Percentiles rank a stretch among this genome's conserved stretches.
Conservation (phyloP, 805 yeast species). For the Suhomyces sp. region DNA sequence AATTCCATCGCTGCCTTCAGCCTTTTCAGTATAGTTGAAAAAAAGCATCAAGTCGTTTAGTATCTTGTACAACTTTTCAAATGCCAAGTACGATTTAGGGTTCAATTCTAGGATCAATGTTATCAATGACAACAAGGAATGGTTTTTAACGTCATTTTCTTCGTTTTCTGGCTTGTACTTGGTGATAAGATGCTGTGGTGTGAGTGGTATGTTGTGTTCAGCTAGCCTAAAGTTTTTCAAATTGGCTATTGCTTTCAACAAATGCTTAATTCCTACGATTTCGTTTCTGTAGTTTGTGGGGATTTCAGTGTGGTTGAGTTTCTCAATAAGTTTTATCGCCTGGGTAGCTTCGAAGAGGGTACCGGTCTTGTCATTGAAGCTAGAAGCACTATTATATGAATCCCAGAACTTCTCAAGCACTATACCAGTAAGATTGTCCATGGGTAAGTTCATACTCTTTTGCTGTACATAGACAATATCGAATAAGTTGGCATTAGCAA, state of each 20-base stretch:
- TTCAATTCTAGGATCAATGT: constrained; percentile 52
- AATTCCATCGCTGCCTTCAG: not conserved
- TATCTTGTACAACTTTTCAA: constrained; percentile 40
- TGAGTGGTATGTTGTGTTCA: constrained; percentile 3
- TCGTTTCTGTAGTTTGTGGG: constrained; percentile 2
- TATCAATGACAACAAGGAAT: constrained; percentile 34
- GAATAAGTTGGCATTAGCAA: constrained; percentile 26
- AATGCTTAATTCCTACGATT: constrained; percentile 27
- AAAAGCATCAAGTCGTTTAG: constrained; percentile 41
- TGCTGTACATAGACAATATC: constrained; percentile 17
- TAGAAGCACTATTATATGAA: constrained; percentile 25
- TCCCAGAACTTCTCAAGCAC: constrained; percentile 33
- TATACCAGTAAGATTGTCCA: constrained; percentile 13
- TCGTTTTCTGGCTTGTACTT: constrained; percentile 1
- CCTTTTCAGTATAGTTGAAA: constrained; percentile 20
- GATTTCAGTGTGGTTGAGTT: constrained; percentile 1
- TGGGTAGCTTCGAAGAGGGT: constrained; percentile 21
- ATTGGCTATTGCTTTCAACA: constrained; percentile 33
- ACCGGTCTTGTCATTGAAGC: constrained; percentile 33
- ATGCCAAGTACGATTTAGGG: constrained; percentile 46
- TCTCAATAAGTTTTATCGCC: constrained; percentile 28
- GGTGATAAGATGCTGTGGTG: constrained; percentile 7
- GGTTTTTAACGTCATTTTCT: not conserved
- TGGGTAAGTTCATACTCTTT: not conserved
- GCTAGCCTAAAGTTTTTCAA: constrained; percentile 33